Conservation (phyloP, 129 eudicot species). For the Helianthus annuus region HanXRQr2.0-SUNRISE NC_035449.2:63811909-63812408, state of each 20-base stretch:
- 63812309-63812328: slow-evolving; percentile 84
- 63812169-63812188: slow-evolving; percentile 28
- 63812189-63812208: slow-evolving; percentile 90
- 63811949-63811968: too few relatives aligned
- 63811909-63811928: too few relatives aligned
- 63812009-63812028: slow-evolving; percentile 38
- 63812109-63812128: background rate
- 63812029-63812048: slow-evolving; percentile 94
- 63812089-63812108: slow-evolving; percentile 45
- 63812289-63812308: slow-evolving; percentile 90
- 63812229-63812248: too few relatives aligned
- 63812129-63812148: background rate
- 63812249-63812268: too few relatives aligned
- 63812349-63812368: background rate
- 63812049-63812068: slow-evolving; percentile 90
- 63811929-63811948: too few relatives aligned
- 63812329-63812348: slow-evolving; percentile 43
- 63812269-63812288: slow-evolving; percentile 89
- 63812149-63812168: background rate
- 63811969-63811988: too few relatives aligned
- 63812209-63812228: slow-evolving; percentile 89
- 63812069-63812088: slow-evolving; percentile 87
- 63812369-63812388: background rate
- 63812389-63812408: slow-evolving; percentile 40
- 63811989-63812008: too few relatives aligned